Conservation (phyloP, 345 rosid species). For the Corymbia maculata region DNA sequence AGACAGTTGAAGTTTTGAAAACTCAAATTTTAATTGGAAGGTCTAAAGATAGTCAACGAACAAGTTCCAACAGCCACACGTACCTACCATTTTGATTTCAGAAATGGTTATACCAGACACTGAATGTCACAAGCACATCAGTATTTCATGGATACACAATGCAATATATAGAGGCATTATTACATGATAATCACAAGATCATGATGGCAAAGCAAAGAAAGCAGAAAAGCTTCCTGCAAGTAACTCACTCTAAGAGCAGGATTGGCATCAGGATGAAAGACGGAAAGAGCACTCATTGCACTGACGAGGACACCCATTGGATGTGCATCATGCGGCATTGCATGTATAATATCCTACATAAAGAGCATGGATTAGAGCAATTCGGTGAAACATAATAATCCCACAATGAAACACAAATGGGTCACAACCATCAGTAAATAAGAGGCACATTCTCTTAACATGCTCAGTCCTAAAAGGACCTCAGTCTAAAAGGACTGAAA, state of each 20-base stretch:
- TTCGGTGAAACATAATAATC: neutral
- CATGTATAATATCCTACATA: constrained; percentile 79
- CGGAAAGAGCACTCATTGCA: constrained; percentile 96
- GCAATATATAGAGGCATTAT: neutral
- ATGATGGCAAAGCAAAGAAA: neutral
- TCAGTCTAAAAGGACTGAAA: neutral
- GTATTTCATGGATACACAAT: neutral
- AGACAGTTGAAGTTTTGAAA: neutral
- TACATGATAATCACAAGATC: neutral
- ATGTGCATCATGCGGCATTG: constrained; percentile 99
- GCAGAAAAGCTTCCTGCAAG: neutral
- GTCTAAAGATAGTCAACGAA: neutral
- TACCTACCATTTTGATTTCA: neutral
- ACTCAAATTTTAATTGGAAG: neutral
- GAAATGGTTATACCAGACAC: neutral
- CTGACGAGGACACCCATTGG: constrained; percentile 98
- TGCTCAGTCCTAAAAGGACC: neutral
- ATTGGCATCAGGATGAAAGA: constrained; percentile 98
- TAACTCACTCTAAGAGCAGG: constrained; percentile 89
- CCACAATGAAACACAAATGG: neutral
- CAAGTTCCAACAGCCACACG: neutral
- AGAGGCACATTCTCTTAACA: neutral
- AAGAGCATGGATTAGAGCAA: neutral
- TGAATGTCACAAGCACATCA: neutral
- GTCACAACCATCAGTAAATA: neutral